Conservation (phyloP, 73 alveolate species). For the Tetrahymena borealis region DNA sequence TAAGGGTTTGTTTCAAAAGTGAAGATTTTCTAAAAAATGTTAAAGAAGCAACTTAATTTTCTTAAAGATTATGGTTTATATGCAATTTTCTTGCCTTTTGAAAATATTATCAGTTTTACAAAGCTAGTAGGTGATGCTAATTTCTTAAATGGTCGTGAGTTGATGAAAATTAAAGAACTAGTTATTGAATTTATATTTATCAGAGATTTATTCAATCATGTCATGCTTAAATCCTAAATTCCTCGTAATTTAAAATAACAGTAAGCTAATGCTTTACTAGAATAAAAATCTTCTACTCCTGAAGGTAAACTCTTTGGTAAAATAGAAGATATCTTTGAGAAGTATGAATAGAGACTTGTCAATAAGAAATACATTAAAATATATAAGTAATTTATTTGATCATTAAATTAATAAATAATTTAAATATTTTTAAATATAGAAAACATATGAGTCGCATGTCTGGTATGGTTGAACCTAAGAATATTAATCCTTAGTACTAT, state of each 20-base stretch:
- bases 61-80: neutral
- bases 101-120: neutral
- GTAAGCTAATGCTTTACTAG: neutral
- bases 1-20: neutral
- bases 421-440: neutral
- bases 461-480: neutral
- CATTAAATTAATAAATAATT: neutral
- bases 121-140: neutral
- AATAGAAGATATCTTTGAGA: neutral
- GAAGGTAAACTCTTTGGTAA: neutral
- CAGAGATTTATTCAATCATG: neutral
- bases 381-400: neutral
- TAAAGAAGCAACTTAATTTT: neutral
- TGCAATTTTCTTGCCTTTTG: neutral
- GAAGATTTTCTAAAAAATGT: neutral
- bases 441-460: neutral
- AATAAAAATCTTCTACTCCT: neutral
- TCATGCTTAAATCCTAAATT: neutral
- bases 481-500: neutral
- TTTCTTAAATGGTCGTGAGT: neutral
- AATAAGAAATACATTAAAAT: neutral
- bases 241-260: neutral
- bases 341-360: neutral
- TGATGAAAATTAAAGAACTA: neutral
- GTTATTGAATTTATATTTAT: neutral